Evolutionary conservation across 345 rosid genomes (phyloP), one percentile per base, ranked within the genome.

Genomic region (Aegle marmelos): DNA sequence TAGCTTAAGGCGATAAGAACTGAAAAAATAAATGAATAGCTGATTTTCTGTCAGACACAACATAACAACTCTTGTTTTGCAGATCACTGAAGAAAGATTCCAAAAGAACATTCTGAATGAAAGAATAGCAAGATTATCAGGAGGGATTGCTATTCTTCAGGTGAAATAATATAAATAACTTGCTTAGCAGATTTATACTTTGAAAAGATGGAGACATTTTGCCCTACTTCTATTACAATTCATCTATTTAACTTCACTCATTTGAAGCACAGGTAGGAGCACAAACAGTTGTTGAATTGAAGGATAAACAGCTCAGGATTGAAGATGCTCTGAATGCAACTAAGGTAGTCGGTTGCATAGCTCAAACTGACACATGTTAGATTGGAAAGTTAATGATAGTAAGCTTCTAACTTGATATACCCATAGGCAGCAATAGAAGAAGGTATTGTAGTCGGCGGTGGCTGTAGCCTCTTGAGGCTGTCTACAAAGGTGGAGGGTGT

Each of bases 291-390:
- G 91, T 95, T 73, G 98, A 95, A 85, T 81, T 92, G 87, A 95
- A 92, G 85, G 99, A 95, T 80, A 95, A 93, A 78, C 94, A 90
- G 83, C 90, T 93, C 62, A 89, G 90, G 71, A 84, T 90, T 61
- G 98, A 93, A 87, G 98, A 93, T 88, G 98, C 98, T 79, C 76
- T 93, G 80, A 95, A 95, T 82, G 97, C 99, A 70, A 95, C 99
- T 6, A 95, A 95, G 97, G 98, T 93, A 72, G 34, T 61, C 50
- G 41, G 33, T 72, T 74, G 36, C 70, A 66, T 33, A 50, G 79
- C 63, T 77, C 14, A 24, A 31, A 53, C 61, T 79, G 41, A 74
- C 45, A 21, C 2, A 4, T 1, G 1, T 36, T 58, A 72, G 72
- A 30, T 50, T 75, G 77, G 33, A 16, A 16, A 60, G 24, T 34